Evolutionary conservation across 2,329 filamentous ascomycete genomes (phyloP), one percentile per base, ranked within the genome.

Genomic region (Catunica adiposa): DNA sequence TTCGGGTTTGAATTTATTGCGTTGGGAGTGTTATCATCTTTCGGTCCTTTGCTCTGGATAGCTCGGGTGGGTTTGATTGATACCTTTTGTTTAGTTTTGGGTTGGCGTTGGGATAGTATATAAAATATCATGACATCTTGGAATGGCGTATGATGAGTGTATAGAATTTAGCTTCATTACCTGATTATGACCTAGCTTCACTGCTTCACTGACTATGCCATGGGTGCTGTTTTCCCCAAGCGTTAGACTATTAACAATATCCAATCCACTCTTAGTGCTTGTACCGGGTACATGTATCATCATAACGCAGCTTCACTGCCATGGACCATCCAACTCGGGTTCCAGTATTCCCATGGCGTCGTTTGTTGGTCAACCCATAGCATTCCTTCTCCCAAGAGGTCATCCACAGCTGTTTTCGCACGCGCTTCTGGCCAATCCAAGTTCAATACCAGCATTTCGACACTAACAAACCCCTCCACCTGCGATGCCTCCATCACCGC

Each of bases 291-390:
- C 20, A n/a, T 44, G 15, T 44, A 7, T 22, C 40, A n/a, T 14
- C 26, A 51, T 31, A 31, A 51, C n/a, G 23, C 40, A 51, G 26
- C n/a, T 11, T 56, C 25, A 29, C 25, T 37, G 1, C 29, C 53
- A 54, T 73, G 72, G 1, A 73, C 66, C 73, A 89, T 86, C 59
- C 85, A 86, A 0, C 83, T 81, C 0, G 86, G 86, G 58, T 81
- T 86, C 92, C 92, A 98, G 64, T 96, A 98, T 68, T 97, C 89
- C 68, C 83, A 89, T 25, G 60, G 60, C 70, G 97, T 90, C 17
- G 66, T 67, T 70, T 96, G 89, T 61, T 79, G 80, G 68, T 98
- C 92, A 4, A 97, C 81, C 92, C 92, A 98, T 14, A 98, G 79
- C 72, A 98, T 79, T 54, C 89, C 88, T 63, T 94, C 88, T 0